Base-by-base conservation (phyloP, 2,329 filamentous ascomycete genomes). In the Cyclaneusma minus region DNA sequence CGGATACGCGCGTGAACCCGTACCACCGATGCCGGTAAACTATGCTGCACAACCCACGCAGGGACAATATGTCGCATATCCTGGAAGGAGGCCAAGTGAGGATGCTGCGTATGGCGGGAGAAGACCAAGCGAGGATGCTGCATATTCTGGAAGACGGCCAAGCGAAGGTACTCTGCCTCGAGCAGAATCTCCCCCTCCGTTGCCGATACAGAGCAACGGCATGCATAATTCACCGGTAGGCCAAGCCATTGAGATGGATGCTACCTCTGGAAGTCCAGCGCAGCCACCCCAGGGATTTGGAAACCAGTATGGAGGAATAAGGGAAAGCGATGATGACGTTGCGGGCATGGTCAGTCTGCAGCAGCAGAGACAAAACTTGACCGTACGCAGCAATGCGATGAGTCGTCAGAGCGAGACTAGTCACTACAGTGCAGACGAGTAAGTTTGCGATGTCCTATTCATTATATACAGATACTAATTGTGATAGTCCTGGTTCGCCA, bases 221-320 rank as follows among this genome's bases (percentile, higher is more conserved):
- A 17, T 42, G n/a, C n/a, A n/a, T n/a, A n/a, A n/a, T n/a, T n/a
- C n/a, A n/a, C 39, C 48, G 17, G 48, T 72, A 8, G 72, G 72
- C 7, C 74, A 76, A 42, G 71, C 77, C 3, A 66, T 84, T 28
- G 83, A 89, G 48, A 85, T 91, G 80, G 76, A 85, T 46, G 72
- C 75, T 17, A 58, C 62, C n/a, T 58, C 59, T n/a, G 62, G 62
- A 20, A 62, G 58, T 28, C 61, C 63, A 47, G 29, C 52, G 50
- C 15, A 35, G 21, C 35, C 54, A 3, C 55, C 54, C 9, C 41
- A 41, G 20, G 54, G 50, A 9, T 60, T 54, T 35, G 60, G 53
- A 4, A 15, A 8, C 12, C 56, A 60, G 29, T 61, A 58, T 29
- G 54, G 48, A 16, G 50, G 52, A 18, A 47, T 68, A 11, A 55